phyloP scores from a whole-genome alignment of 2,329 filamentous ascomycete genomes.

The Cladosporium sp. region DNA sequence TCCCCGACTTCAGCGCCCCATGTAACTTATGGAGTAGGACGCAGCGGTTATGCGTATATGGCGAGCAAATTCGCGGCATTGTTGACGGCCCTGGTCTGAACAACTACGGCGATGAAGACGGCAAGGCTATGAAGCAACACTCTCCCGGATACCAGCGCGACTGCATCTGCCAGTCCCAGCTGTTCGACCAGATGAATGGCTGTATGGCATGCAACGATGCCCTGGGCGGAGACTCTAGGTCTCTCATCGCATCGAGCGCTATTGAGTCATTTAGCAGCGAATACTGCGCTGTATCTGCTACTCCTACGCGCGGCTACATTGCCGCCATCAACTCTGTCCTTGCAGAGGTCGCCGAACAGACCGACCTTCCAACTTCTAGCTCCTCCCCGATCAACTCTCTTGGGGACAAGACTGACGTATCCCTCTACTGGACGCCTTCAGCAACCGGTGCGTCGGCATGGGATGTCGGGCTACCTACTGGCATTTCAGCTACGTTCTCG shows the following conservation, averaged over 20 bases:
- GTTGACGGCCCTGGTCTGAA: not conserved
- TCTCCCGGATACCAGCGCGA: not conserved
- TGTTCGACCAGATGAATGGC: not conserved
- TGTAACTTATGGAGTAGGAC: not conserved
- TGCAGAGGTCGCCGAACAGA: not conserved
- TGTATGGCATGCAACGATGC: not conserved
- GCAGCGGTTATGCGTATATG: not conserved
- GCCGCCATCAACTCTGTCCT: not conserved
- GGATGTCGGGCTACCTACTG: not conserved
- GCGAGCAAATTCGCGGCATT: not conserved
- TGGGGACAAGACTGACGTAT: not conserved
- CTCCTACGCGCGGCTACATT: not conserved
- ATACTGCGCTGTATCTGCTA: not conserved
- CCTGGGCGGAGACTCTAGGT: not conserved
- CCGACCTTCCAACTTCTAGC: not conserved
- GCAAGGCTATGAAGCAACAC: not conserved
- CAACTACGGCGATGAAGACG: not conserved
- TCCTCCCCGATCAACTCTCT: not conserved
- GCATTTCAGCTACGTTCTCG: not conserved
- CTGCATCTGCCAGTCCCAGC: slow-evolving; percentile 11
- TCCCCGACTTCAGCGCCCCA: not conserved
- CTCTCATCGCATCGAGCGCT: not conserved
- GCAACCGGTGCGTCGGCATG: not conserved
- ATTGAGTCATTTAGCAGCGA: not conserved
- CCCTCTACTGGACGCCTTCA: not conserved